Evolutionary conservation across 768 basidiomycete species (phyloP).

Genomic region (Lactarius sanguifluus): DNA sequence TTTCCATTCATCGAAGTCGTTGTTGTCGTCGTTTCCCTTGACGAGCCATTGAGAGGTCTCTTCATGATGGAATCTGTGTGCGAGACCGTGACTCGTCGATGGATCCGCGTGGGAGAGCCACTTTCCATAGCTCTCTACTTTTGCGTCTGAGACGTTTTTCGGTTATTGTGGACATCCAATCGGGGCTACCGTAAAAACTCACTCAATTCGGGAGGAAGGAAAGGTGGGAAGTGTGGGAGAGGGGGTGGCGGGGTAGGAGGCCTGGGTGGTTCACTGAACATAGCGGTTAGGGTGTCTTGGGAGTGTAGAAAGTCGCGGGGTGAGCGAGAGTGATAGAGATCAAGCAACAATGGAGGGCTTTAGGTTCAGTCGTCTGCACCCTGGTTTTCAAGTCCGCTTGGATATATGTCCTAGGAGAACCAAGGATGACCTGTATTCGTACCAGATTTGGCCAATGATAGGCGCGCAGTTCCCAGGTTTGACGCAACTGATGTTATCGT

Average conservation of each 20-base stretch:
- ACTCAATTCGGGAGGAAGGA: constrained; percentile 15
- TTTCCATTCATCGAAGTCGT: constrained; percentile 16
- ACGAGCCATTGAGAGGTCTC: constrained; percentile 17
- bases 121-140: constrained; percentile 6
- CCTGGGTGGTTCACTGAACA: neutral
- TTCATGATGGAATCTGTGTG: constrained; percentile 7
- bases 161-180: neutral
- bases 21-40: constrained; percentile 1
- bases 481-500: too few relatives aligned
- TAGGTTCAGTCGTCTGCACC: too few relatives aligned
- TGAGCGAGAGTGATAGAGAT: constrained; percentile 8
- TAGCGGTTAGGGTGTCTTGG: neutral
- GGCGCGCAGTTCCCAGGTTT: too few relatives aligned
- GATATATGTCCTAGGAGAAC: too few relatives aligned
- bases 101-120: constrained; percentile 24
- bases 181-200: neutral
- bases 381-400: too few relatives aligned
- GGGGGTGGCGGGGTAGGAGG: neutral
- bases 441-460: too few relatives aligned
- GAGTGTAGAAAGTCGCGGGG: neutral
- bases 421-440: too few relatives aligned
- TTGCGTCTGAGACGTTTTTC: neutral
- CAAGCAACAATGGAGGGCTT: neutral
- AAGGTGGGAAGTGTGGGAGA: constrained; percentile 8
- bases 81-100: constrained; percentile 13